A percentile compares a stretch with the other conserved stretches of the same genome.
These are phyloP conservation scores for Aureoboletus auriporus DNA, from an alignment of 768 basidiomycete species.

Conservation along the genomic window DNA sequence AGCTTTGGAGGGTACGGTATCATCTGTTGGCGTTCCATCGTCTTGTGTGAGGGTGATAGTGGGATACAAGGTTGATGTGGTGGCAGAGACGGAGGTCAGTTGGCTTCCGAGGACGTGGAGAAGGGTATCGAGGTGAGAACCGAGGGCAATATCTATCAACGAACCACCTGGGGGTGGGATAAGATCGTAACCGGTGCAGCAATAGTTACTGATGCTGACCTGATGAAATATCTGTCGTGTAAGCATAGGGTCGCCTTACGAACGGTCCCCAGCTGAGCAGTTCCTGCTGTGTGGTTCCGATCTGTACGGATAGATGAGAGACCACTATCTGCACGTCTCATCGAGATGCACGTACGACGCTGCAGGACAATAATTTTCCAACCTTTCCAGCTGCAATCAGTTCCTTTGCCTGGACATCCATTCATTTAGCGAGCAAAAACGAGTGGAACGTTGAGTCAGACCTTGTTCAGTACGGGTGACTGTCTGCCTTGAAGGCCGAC, in stretches of 20 bases:
- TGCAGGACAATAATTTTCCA: constrained; percentile 8
- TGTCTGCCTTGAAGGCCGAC: constrained; percentile 11
- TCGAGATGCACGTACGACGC: background rate
- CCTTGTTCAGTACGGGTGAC: constrained; percentile 9
- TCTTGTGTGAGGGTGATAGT: constrained; percentile 1
- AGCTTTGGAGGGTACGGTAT: background rate
- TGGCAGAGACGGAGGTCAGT: background rate
- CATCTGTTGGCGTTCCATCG: constrained; percentile 5
- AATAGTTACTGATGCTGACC: background rate
- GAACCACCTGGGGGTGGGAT: background rate
- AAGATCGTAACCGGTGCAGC: too few species aligned
- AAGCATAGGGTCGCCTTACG: background rate
- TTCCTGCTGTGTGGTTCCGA: constrained; percentile 1
- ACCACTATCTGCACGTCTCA: background rate
- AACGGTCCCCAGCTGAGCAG: background rate
- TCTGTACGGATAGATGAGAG: background rate
- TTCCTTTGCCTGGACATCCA: constrained; percentile 2
- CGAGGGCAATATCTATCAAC: constrained; percentile 1
- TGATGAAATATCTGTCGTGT: background rate
- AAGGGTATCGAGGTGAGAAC: constrained; percentile 4
- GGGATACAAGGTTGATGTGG: constrained; percentile 4
- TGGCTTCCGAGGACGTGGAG: constrained; percentile 6
- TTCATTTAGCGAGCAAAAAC: background rate
- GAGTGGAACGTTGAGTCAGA: background rate
- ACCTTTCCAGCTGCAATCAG: constrained; percentile 7